Evolutionary conservation across 2,329 filamentous ascomycete species (phyloP).

Genomic region (Epichloe typhina): DNA sequence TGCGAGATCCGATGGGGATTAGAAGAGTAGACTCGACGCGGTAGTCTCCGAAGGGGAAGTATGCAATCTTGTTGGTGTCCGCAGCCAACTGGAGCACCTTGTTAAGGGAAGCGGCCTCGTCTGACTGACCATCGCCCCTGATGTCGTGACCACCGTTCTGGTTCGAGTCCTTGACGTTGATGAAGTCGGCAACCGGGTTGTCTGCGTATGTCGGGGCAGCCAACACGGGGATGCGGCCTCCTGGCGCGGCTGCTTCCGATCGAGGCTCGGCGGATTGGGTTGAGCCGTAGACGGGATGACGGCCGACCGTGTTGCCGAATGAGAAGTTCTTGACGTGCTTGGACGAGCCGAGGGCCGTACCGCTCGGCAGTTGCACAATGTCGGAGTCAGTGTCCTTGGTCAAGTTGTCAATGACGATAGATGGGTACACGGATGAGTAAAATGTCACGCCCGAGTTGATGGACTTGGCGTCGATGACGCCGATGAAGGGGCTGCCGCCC

Average conservation of each 20-base stretch:
- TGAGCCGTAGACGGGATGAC: constrained; percentile 25
- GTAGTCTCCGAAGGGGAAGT: constrained; percentile 18
- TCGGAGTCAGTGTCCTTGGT: constrained; percentile 25
- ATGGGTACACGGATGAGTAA: constrained; percentile 23
- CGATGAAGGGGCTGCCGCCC: constrained; percentile 26
- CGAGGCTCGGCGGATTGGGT: constrained; percentile 18
- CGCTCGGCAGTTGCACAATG: constrained; percentile 19
- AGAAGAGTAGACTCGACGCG: constrained; percentile 14
- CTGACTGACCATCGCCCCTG: constrained; percentile 23
- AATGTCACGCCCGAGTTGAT: constrained; percentile 29
- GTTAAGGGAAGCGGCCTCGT: constrained; percentile 26
- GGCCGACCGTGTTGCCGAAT: constrained; percentile 28
- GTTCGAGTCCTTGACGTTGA: constrained; percentile 25
- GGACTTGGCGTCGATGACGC: constrained; percentile 26
- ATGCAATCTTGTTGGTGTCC: constrained; percentile 15
- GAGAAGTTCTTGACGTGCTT: constrained; percentile 26
- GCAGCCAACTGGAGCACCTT: constrained; percentile 24
- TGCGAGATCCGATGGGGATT: constrained; percentile 27
- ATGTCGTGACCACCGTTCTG: constrained; percentile 18
- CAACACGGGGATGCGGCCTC: constrained; percentile 22
- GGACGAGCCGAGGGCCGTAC: constrained; percentile 16
- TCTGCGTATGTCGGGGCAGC: constrained; percentile 27
- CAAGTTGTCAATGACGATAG: constrained; percentile 30
- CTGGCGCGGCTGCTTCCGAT: constrained; percentile 22
- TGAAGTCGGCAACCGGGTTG: constrained; percentile 15